Evolutionary conservation across 768 basidiomycete species (phyloP), one percentile per base, ranked within the genome.

Genomic region (Lyophyllum semitale): DNA sequence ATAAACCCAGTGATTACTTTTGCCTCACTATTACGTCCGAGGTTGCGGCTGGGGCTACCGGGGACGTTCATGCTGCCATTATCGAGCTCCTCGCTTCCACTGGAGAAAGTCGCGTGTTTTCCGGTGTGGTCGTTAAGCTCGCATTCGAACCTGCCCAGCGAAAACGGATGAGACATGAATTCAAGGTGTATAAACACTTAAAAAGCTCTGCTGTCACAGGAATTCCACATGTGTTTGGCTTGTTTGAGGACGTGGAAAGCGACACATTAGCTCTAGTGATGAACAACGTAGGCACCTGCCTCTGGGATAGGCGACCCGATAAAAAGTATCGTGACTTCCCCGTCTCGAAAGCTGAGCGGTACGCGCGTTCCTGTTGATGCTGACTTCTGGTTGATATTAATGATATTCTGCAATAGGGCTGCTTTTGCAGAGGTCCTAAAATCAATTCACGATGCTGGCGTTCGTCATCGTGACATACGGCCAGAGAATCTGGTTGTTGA

Each of bases 381-480:
- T 27, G 2, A n/a, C 42, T 35, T 23, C 25, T 23, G 3, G 18
- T n/a, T n/a, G 2, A 30, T 37, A 9, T 43, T 52, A 20, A 53
- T 6, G 12, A 17, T n/a, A 4, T 12, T 33, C 13, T 51, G 35
- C 6, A 12, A 17, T 35, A 68, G 66, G 38, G 29, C 53, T n/a
- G 40, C 51, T 11, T 65, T 59, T 20, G 29, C 59, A 4, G 18
- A 33, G 1, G 57, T 57, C 17, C 45, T 69, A 22, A 43, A 56
- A 27, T 55, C 59, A 4, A 65, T 68, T 13, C 68, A 71, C 23
- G 40, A 54, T 4, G 66, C 63, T 13, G 63, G 62, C 26, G 60
- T 69, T 8, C 53, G 59, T 18, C 64, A 71, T 40, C 49, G 63
- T 25, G 69, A 71, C 47, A 47, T 71, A 15, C 63, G 66, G 8